Conservation (phyloP, 73 alveolate species). For the Paramecium primaurelia region DNA sequence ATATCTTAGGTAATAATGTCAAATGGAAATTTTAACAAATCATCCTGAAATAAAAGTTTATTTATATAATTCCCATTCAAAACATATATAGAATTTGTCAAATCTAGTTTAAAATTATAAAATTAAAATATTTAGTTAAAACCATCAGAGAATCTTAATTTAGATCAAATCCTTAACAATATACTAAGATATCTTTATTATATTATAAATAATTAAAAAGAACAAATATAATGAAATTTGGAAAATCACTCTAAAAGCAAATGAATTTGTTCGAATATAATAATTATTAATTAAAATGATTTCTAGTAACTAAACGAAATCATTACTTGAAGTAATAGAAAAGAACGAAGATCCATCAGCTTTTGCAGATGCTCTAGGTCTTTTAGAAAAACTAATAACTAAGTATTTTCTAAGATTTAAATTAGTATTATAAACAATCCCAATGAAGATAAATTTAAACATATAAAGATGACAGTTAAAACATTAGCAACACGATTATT, state of each 20-base stretch:
- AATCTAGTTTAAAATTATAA: neutral
- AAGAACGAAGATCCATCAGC: neutral
- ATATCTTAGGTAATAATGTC: too few species aligned
- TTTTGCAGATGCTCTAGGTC: slow-evolving; percentile 22
- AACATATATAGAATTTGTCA: neutral
- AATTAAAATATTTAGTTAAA: neutral
- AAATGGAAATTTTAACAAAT: too few species aligned
- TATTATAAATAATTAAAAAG: too few species aligned
- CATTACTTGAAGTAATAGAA: neutral
- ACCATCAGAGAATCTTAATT: neutral
- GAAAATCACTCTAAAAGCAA: neutral
- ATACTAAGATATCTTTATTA: too few species aligned
- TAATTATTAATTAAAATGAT: neutral
- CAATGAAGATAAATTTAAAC: neutral
- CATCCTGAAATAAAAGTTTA: too few species aligned
- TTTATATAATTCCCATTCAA: too few species aligned
- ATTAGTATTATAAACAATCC: slow-evolving; percentile 6
- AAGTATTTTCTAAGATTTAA: neutral
- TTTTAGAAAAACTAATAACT: neutral
- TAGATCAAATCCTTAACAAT: neutral
- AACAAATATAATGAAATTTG: neutral
- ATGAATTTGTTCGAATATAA: neutral
- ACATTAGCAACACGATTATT: neutral
- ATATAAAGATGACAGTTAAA: neutral
- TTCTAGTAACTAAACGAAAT: neutral